Evolutionary conservation across 164 flowering plant species (phyloP).

Genomic region (Magnolia sinica): DNA sequence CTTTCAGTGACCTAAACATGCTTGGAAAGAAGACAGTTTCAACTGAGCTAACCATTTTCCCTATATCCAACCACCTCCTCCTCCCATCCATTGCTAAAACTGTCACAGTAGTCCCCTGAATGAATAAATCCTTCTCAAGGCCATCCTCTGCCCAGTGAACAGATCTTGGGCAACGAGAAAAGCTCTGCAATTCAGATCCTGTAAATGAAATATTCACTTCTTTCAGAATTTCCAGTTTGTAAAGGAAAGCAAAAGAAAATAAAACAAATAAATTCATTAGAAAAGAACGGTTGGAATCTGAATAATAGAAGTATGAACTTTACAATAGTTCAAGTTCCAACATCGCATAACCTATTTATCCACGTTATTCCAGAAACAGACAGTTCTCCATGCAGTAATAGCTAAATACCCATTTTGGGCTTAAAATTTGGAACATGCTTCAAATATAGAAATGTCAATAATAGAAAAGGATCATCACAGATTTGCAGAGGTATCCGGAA

Average conservation of each 20-base stretch:
- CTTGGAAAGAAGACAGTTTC: constrained; percentile 2
- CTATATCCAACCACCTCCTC: constrained; percentile 94
- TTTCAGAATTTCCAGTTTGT: not conserved
- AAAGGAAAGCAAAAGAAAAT: not conserved
- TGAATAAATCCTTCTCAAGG: constrained; percentile 89
- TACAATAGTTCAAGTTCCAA: too few species aligned
- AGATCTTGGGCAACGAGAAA: constrained; percentile 57
- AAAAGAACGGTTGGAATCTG: not conserved
- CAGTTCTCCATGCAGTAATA: too few species aligned
- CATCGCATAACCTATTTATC: too few species aligned
- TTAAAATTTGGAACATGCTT: too few species aligned
- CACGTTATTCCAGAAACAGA: too few species aligned
- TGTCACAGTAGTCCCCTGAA: constrained; percentile 64
- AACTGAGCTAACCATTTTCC: constrained; percentile 63
- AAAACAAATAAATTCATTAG: not conserved
- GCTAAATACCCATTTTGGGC: too few species aligned
- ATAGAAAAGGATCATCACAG: too few species aligned
- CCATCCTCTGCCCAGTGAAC: constrained; percentile 72
- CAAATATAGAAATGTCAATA: too few species aligned
- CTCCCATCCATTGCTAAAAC: constrained; percentile 98
- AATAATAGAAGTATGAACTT: too few species aligned
- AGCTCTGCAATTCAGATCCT: constrained; percentile 39
- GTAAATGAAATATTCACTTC: constrained; percentile 21
- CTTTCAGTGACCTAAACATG: not conserved
- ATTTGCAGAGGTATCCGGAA: too few species aligned